These are phyloP conservation scores for Clavariopsis aquatica DNA, from an alignment of 495 filamentous ascomycete species.

Conservation along the genomic window DNA sequence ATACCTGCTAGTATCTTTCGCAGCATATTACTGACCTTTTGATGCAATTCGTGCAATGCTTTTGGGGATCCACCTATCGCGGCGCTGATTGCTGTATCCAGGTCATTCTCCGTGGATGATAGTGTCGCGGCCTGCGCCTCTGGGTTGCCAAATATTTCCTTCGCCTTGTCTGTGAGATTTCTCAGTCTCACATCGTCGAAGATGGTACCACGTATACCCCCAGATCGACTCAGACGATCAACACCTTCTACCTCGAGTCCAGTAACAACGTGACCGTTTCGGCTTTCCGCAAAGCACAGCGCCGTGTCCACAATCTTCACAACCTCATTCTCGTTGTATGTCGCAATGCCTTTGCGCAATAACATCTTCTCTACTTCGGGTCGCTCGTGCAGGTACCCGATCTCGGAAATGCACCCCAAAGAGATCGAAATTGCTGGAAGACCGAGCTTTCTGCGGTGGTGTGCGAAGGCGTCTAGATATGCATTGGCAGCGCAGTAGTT, in stretches of 20 bases:
- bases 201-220: too few species aligned
- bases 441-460: slow-evolving; percentile 13
- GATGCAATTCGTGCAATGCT: neutral
- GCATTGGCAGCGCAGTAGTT: slow-evolving; percentile 37
- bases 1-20: neutral
- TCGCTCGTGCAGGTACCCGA: slow-evolving; percentile 23
- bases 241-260: slow-evolving; percentile 4
- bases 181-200: too few species aligned
- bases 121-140: neutral
- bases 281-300: neutral
- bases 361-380: slow-evolving; percentile 3
- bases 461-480: slow-evolving; percentile 34
- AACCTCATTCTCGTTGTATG: slow-evolving; percentile 4
- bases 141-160: neutral
- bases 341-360: neutral
- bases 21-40: neutral
- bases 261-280: neutral
- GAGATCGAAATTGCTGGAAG: slow-evolving; percentile 24
- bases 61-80: neutral
- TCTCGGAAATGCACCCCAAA: slow-evolving; percentile 28
- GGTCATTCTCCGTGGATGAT: too few species aligned
- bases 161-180: neutral
- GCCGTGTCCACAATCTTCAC: slow-evolving; percentile 2
- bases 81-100: neutral
- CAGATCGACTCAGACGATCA: too few species aligned